Evolutionary conservation across 73 alveolate genomes (phyloP).

Genomic region (Tetrahymena elliotti): DNA sequence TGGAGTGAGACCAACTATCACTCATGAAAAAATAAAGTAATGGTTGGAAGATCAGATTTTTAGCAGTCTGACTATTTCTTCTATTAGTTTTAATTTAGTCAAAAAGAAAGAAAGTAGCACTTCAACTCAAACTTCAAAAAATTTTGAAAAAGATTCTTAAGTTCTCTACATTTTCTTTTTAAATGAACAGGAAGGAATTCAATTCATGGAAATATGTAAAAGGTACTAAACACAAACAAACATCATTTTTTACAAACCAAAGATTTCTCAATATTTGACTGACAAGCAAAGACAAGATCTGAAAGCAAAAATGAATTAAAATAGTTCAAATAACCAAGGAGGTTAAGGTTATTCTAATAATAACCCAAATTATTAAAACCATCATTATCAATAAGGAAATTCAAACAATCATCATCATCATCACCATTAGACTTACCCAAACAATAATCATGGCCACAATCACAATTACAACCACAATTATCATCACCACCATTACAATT

Average conservation of each 20-base stretch:
- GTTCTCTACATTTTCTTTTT: background rate
- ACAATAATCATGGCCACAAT: background rate
- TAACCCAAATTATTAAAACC: background rate
- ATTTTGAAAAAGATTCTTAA: background rate
- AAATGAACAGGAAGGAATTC: background rate
- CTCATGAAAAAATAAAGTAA: background rate
- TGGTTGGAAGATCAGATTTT: background rate
- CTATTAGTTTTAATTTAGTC: background rate
- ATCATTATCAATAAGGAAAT: background rate
- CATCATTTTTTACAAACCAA: background rate
- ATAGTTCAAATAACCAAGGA: background rate
- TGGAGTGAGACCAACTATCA: background rate
- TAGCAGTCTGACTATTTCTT: background rate
- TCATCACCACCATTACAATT: background rate
- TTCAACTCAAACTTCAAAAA: background rate
- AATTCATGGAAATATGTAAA: background rate
- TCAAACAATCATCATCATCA: background rate
- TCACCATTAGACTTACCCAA: background rate
- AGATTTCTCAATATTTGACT: background rate
- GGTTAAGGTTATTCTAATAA: background rate
- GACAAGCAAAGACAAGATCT: background rate
- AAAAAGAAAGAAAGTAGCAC: background rate
- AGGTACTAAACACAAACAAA: background rate
- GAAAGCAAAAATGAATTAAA: background rate
- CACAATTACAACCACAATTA: background rate